Percentiles rank a stretch among this genome's conserved stretches.
These are phyloP conservation scores for Umbelopsis sp. DNA, from an alignment of 192 early-diverging fungal genomes.

Conservation along the genomic window DNA sequence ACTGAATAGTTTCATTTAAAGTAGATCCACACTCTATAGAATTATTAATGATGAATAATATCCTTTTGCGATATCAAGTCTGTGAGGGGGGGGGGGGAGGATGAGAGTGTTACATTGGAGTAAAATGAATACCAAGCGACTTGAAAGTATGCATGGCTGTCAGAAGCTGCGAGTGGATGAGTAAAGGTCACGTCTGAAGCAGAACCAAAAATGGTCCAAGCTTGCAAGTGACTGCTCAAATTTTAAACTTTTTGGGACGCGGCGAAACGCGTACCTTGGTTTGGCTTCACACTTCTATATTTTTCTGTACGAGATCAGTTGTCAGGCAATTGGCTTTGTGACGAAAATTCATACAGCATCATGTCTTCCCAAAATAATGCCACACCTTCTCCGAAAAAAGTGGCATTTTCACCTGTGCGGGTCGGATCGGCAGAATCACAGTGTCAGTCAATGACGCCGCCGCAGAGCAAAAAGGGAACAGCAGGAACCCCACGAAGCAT, in stretches of 20 bases:
- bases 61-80: too few species aligned
- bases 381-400: constrained; percentile 2
- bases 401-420: constrained; percentile 14
- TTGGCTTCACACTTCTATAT: too few species aligned
- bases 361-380: constrained; percentile 4
- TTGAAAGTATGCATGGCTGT: too few species aligned
- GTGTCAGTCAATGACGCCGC: not conserved
- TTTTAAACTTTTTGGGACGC: constrained; percentile 5
- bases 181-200: too few species aligned
- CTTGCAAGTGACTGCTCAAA: not conserved
- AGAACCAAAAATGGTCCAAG: not conserved
- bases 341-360: not conserved
- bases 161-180: too few species aligned
- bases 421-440: not conserved
- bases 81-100: too few species aligned
- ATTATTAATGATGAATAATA: too few species aligned
- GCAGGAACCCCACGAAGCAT: not conserved
- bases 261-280: not conserved
- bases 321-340: constrained; percentile 1
- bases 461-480: not conserved
- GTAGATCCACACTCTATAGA: too few species aligned
- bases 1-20: too few species aligned
- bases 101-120: too few species aligned
- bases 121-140: too few species aligned
- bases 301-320: not conserved